Evolutionary conservation across 2,329 filamentous ascomycete species (phyloP).

Genomic region (Harringtonia aguacate): DNA sequence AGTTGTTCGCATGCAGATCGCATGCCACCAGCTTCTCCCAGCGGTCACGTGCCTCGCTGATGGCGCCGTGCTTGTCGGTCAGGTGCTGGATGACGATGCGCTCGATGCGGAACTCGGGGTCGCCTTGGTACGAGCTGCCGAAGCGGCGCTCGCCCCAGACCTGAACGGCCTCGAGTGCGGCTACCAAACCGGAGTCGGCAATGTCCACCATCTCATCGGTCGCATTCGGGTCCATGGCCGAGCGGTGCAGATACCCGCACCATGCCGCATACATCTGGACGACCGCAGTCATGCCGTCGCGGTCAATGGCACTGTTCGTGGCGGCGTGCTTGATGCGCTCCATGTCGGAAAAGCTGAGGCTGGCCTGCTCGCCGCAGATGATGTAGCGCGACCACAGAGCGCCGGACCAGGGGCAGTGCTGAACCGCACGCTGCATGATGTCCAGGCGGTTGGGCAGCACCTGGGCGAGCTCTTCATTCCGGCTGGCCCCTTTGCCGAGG

Average conservation of each 20-base stretch:
- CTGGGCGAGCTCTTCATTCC: slow-evolving; percentile 23
- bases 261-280: slow-evolving; percentile 88
- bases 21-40: slow-evolving; percentile 61
- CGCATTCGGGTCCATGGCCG: slow-evolving; percentile 63
- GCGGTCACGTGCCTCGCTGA: slow-evolving; percentile 64
- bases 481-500: slow-evolving; percentile 15
- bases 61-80: slow-evolving; percentile 69
- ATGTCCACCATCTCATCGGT: slow-evolving; percentile 78
- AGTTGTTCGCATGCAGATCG: slow-evolving; percentile 61
- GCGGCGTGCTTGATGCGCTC: slow-evolving; percentile 87
- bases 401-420: slow-evolving; percentile 90
- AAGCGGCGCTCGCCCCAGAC: slow-evolving; percentile 68
- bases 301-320: slow-evolving; percentile 76
- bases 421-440: slow-evolving; percentile 69
- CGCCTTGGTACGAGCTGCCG: slow-evolving; percentile 67
- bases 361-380: slow-evolving; percentile 69
- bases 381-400: slow-evolving; percentile 85
- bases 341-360: slow-evolving; percentile 66
- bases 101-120: slow-evolving; percentile 80
- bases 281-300: slow-evolving; percentile 76
- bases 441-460: slow-evolving; percentile 46
- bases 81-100: slow-evolving; percentile 87
- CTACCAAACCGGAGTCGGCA: slow-evolving; percentile 78
- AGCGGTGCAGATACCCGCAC: slow-evolving; percentile 86
- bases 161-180: slow-evolving; percentile 76